Evolutionary conservation across 2,329 filamentous ascomycete genomes (phyloP), one percentile per base, ranked within the genome.

Genomic region (Fusarium humuli): DNA sequence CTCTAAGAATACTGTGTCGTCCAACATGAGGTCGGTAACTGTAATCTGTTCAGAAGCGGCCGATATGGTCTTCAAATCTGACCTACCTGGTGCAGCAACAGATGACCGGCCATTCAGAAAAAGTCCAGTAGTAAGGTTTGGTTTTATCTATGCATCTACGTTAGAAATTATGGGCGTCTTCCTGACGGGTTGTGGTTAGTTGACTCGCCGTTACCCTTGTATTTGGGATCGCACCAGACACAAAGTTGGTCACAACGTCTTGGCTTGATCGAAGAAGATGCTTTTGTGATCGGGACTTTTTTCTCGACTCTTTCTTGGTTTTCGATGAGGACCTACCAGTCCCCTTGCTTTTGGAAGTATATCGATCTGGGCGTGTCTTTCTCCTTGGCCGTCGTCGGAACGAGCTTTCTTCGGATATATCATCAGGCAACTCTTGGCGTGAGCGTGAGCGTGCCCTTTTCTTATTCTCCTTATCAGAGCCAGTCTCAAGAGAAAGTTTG

Each of bases 361-460:
- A 91, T 34, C 83, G 85, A 71, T 88, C 84, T 25, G 82, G 78
- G 53, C 82, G 84, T 18, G 87, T 90, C 76, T 86, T 91, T 67
- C 84, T 80, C 32, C 90, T 84, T 20, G 83, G 78, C 47, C 81
- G 81, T 71, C 83, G 88, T 57, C 87, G 83, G 59, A 85, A 89
- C 29, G 44, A 41, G 20, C 23, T 22, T 30, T 59, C 47, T 22
- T 45, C 32, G 16, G 70, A 57, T 4, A 32, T 12, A 13, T 49
- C 45, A 23, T 49, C 16, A 10, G 29, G 47, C 18, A 60, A 61
- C 18, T 55, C 37, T 7, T 34, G 37, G 16, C 29, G 41, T 16
- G 34, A 50, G n/a, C 34, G 29, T 30, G 57, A 47, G 22, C 37
- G 60, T 20, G 25, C 18, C 27, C 56, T 61, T 18, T 60, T 61